Base-by-base conservation (phyloP, 2,329 filamentous ascomycete species). In the Botrytis cinerea region DNA sequence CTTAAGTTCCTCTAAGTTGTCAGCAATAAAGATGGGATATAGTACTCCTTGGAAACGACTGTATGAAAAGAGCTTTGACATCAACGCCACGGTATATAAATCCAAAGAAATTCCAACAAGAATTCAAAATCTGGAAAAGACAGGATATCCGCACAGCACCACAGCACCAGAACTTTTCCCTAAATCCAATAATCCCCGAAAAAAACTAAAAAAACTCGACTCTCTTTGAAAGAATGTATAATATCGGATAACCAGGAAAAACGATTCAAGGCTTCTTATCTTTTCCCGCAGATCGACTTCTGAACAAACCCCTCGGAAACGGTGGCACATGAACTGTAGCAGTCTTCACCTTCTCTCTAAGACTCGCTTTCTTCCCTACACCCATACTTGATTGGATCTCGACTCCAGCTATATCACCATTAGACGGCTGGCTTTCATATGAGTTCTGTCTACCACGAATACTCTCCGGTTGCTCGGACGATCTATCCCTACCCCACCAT, bases 401-500 rank as follows among this genome's bases (percentile, higher is more conserved):
- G 40, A 25, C 51, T 38, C 43, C 60, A 9, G 40, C 28, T 9
- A 64, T 25, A 54, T 72, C 61, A 16, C 28, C 28, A n/a, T 45
- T 72, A n/a, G 46, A 72, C 4, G 46, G 60, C 22, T 72, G 70
- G 1, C 46, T 72, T 46, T n/a, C 60, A 35, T 67, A 67, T 25
- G 70, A 72, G 20, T 46, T 72, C 9, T 72, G 70, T 35, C 70
- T 63, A n/a, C 61, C 70, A 22, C 70, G 61, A 72, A 72, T 72
- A 59, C 46, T 67, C 38, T 66, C 60, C 22, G 46, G 70, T 4
- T 66, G 60, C n/a, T 72, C 70, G n/a, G 60, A 72, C n/a, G 70
- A 72, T 72, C 70, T 57, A 45, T 72, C 70, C 22, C 70, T 63
- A 67, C 70, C 70, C 70, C 70, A 72, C 70, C 70, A 72, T 67